These are phyloP conservation scores for Diaporthe sp. DNA, from an alignment of 2,329 filamentous ascomycete genomes.

Conservation along the genomic window DNA sequence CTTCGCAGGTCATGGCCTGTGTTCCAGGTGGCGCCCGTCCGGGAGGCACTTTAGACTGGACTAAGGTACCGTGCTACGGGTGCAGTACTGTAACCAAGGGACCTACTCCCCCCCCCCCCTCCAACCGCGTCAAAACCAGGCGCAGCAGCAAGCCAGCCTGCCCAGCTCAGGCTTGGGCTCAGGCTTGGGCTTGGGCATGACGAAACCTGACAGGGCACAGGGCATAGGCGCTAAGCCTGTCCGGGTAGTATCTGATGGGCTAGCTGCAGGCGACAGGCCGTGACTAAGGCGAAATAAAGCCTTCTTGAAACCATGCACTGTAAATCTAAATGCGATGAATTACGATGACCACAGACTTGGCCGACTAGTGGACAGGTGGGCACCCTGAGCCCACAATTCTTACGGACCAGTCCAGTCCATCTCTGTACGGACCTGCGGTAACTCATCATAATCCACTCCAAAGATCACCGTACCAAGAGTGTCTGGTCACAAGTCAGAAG, in stretches of 20 bases:
- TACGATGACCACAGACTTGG: slow-evolving; percentile 24
- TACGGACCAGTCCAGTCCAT: slow-evolving; percentile 1
- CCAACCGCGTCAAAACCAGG: background rate
- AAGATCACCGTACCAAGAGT: background rate
- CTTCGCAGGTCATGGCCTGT: slow-evolving; percentile 18
- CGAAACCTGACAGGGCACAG: slow-evolving; percentile 23
- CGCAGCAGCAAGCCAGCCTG: slow-evolving; percentile 11
- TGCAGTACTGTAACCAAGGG: background rate
- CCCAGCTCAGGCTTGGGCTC: slow-evolving; percentile 10
- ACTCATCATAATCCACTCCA: slow-evolving; percentile 20
- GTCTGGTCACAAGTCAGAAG: background rate
- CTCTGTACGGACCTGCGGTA: background rate
- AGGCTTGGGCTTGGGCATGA: slow-evolving; percentile 20
- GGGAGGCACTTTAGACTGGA: background rate
- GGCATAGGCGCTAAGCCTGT: background rate
- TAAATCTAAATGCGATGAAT: slow-evolving; percentile 27
- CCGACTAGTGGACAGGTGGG: slow-evolving; percentile 17
- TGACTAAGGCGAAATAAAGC: slow-evolving; percentile 24
- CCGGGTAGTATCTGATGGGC: slow-evolving; percentile 14
- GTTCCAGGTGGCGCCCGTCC: slow-evolving; percentile 20
- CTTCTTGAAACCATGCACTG: slow-evolving; percentile 22
- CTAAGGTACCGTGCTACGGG: background rate
- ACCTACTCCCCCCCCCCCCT: background rate
- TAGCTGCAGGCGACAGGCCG: background rate
- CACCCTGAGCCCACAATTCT: background rate